Evolutionary conservation across 257 asterid genomes (phyloP).

Genomic region (Ophiorrhiza pumila): DNA sequence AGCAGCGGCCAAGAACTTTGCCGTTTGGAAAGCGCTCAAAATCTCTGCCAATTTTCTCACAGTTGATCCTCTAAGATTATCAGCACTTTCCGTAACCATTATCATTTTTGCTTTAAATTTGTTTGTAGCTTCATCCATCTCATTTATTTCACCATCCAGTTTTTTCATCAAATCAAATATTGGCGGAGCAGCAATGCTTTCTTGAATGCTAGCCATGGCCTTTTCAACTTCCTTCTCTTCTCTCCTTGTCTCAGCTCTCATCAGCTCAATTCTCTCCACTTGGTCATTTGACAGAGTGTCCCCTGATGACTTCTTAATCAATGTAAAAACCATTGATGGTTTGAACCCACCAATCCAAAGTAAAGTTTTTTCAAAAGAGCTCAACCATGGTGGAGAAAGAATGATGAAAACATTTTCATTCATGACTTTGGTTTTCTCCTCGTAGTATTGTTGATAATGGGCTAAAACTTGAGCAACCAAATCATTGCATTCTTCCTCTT

Average conservation of each 20-base stretch:
- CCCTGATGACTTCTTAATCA: neutral
- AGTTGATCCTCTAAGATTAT: slow-evolving; percentile 20
- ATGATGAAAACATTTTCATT: slow-evolving; percentile 15
- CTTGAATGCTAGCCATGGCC: slow-evolving; percentile 27
- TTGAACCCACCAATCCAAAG: slow-evolving; percentile 31
- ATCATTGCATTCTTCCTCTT: slow-evolving; percentile 9
- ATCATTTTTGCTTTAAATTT: slow-evolving; percentile 14
- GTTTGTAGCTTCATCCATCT: slow-evolving; percentile 9
- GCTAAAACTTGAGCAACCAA: slow-evolving; percentile 15
- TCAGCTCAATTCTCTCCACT: neutral
- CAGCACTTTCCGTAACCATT: slow-evolving; percentile 20
- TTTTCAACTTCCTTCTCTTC: slow-evolving; percentile 22
- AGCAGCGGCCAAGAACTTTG: slow-evolving; percentile 20
- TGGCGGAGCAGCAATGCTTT: slow-evolving; percentile 23
- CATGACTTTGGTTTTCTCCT: slow-evolving; percentile 13
- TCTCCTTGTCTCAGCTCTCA: slow-evolving; percentile 6
- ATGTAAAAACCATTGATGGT: slow-evolving; percentile 22
- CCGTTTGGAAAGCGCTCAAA: slow-evolving; percentile 18
- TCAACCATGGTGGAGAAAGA: slow-evolving; percentile 33
- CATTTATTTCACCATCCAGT: slow-evolving; percentile 5
- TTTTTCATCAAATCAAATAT: slow-evolving; percentile 2
- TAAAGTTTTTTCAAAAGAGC: slow-evolving; percentile 18
- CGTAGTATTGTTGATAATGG: slow-evolving; percentile 22
- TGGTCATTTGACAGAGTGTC: slow-evolving; percentile 14
- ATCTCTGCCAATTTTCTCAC: slow-evolving; percentile 20